Evolutionary conservation across 345 rosid genomes (phyloP).

Genomic region (Cardamine occulta): DNA sequence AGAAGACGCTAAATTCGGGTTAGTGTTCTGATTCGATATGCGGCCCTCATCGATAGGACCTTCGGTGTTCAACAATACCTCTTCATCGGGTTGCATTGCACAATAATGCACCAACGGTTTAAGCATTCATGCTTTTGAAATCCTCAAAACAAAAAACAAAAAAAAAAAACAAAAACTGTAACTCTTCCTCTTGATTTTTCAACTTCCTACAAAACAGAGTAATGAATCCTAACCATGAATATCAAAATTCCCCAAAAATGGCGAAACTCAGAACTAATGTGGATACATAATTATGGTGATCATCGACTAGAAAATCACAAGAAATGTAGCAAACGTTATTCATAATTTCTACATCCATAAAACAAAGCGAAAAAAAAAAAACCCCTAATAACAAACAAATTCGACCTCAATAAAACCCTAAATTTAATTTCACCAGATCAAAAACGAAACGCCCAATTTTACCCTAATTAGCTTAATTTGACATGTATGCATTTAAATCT

Average conservation of each 20-base stretch:
- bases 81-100: slow-evolving; percentile 42
- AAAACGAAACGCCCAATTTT: slow-evolving; percentile 26
- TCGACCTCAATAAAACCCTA: slow-evolving; percentile 25
- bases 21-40: slow-evolving; percentile 48
- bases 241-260: not conserved
- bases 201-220: slow-evolving; percentile 20
- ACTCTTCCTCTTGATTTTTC: slow-evolving; percentile 12
- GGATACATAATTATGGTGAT: slow-evolving; percentile 21
- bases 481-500: slow-evolving; percentile 12
- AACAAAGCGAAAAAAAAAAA: not conserved
- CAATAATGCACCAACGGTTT: not conserved
- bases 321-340: not conserved
- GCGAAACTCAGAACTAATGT: not conserved
- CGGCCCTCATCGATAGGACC: slow-evolving; percentile 40
- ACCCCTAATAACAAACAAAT: slow-evolving; percentile 28
- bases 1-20: slow-evolving; percentile 48
- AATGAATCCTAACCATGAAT: slow-evolving; percentile 6
- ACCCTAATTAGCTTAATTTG: slow-evolving; percentile 31
- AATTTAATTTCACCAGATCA: slow-evolving; percentile 23
- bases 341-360: not conserved
- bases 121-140: slow-evolving; percentile 31
- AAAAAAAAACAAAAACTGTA: not conserved
- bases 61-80: slow-evolving; percentile 31
- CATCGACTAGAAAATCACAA: slow-evolving; percentile 20
- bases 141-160: not conserved